A percentile compares a stretch with the other conserved stretches of the same genome.
Conservation (phyloP, 208 protist species). For the Trypanosoma congolense region DNA sequence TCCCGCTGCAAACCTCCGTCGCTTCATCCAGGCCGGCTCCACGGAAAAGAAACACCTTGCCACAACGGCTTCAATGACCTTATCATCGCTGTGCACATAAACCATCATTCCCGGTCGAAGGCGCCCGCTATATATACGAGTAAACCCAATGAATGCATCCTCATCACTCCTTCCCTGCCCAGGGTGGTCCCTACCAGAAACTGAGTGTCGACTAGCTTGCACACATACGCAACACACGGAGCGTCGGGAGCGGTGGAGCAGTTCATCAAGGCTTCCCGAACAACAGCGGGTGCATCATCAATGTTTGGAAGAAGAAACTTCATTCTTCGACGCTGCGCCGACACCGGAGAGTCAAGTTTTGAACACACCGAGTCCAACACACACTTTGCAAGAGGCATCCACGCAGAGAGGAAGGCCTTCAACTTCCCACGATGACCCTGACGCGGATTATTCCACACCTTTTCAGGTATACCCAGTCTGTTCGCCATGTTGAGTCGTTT, state of each 20-base stretch:
- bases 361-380: constrained; percentile 86
- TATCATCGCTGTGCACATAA: constrained; percentile 77
- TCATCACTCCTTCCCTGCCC: constrained; percentile 42
- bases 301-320: constrained; percentile 66
- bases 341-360: constrained; percentile 83
- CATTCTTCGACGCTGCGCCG: constrained; percentile 74
- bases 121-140: constrained; percentile 94
- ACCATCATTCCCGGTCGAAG: constrained; percentile 86
- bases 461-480: constrained; percentile 68
- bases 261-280: constrained; percentile 47
- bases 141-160: constrained; percentile 94
- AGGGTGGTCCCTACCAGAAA: constrained; percentile 65
- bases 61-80: constrained; percentile 47
- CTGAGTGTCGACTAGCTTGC: constrained; percentile 84
- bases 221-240: constrained; percentile 80
- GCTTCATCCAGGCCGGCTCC: constrained; percentile 91
- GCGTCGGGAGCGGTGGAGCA: constrained; percentile 57
- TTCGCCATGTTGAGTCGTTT: constrained; percentile 51
- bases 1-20: constrained; percentile 68
- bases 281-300: constrained; percentile 21
- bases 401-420: constrained; percentile 85
- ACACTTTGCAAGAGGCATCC: constrained; percentile 92
- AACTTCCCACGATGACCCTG: constrained; percentile 58
- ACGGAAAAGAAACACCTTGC: constrained; percentile 90
- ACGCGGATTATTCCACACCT: constrained; percentile 73